Base-by-base conservation (phyloP, 2,329 filamentous ascomycete species). In the Fusarium lateritium region DNA sequence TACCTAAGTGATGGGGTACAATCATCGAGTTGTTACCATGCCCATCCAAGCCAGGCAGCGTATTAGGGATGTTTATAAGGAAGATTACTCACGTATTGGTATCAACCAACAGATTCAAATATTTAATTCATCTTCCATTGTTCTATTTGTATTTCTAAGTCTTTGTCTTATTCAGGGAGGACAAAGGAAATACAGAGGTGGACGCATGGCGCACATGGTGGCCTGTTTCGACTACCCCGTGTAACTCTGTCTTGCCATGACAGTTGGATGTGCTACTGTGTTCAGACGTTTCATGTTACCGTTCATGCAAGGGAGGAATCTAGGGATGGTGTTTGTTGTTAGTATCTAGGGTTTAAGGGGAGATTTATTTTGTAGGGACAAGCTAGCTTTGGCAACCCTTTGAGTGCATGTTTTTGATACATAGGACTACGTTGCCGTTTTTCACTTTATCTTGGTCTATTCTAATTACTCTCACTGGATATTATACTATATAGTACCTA, bases 251-350 rank as follows among this genome's bases (percentile, higher is more conserved):
- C 49, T 54, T 57, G 33, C 51, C 51, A 33, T 64, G 60, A 45
- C 24, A 60, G 59, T 64, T 49, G 19, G 38, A 53, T 24, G 67
- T 70, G 58, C 7, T 40, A 67, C 62, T 15, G 17, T 11, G 36
- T 42, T 46, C 44, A 49, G 45, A 52, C 33, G 67, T 64, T 70
- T 51, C 67, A 67, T 67, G 59, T 33, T 53, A 44, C 26, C 19
- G 15, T 45, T 44, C 17, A 50, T 59, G 46, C 36, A 47, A 47
- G 15, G 33, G 24, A 38, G 26, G 14, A 26, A 28, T 34, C 17
- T 53, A 34, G 22, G 11, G 17, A 46, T 44, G 24, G 22, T 5
- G 11, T 17, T 44, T 26, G 15, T 21, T 36, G 11, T 42, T 19
- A 15, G 24, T 24, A 33, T 39, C 8, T 33, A 22, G 19, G 22